These are phyloP conservation scores for Metschnikowia lunata DNA, from an alignment of 805 yeast genomes.

Conservation along the genomic window DNA sequence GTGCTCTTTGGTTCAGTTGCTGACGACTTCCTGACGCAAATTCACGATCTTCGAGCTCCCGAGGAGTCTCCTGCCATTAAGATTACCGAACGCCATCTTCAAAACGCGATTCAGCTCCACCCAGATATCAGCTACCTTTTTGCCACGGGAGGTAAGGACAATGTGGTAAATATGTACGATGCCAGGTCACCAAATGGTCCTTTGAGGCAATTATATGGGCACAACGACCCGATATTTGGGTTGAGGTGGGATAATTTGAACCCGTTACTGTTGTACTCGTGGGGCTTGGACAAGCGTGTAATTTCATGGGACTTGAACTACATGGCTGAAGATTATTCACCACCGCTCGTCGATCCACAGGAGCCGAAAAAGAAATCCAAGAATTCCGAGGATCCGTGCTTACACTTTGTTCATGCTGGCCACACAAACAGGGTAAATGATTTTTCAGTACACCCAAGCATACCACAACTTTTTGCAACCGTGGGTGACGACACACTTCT, in stretches of 20 bases:
- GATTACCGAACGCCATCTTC: conserved; percentile 47
- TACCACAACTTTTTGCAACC: conserved; percentile 56
- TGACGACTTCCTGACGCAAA: conserved; percentile 59
- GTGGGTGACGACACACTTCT: conserved; percentile 73
- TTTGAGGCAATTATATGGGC: conserved; percentile 65
- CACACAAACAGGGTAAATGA: conserved; percentile 70
- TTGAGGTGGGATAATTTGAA: conserved; percentile 46
- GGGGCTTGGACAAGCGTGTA: conserved; percentile 64
- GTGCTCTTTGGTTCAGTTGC: conserved; percentile 63
- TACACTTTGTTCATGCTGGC: conserved; percentile 80
- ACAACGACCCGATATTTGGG: conserved; percentile 40
- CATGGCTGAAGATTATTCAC: conserved; percentile 49
- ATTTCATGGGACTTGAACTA: conserved; percentile 69
- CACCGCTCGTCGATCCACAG: conserved; percentile 22
- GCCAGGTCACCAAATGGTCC: conserved; percentile 57
- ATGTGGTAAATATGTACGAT: conserved; percentile 71
- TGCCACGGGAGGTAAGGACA: conserved; percentile 78
- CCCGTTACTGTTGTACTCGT: conserved; percentile 51
- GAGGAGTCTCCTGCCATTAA: conserved; percentile 40
- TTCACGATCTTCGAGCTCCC: conserved; percentile 51
- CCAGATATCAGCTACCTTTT: conserved; percentile 50
- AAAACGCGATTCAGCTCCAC: conserved; percentile 66
- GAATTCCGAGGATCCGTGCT: conserved; percentile 65
- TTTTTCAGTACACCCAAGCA: conserved; percentile 59
- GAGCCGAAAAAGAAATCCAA: conserved; percentile 50